Evolutionary conservation across 208 protist species (phyloP), one percentile per base, ranked within the genome.

Genomic region (Leishmania gerbilli): DNA sequence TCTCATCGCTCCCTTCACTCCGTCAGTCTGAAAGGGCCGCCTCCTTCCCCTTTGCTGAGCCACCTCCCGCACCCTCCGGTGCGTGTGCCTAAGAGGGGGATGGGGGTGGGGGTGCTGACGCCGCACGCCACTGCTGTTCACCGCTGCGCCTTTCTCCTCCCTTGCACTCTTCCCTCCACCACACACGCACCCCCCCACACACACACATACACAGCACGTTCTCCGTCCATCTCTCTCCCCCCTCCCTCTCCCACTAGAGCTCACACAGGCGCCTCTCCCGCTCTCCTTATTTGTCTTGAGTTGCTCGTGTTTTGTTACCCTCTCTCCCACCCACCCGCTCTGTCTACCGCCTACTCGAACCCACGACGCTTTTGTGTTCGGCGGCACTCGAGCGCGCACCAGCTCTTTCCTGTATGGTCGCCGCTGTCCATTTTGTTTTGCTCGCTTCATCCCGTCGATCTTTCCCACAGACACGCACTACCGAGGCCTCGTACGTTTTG

Each of bases 41-140:
- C 17, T 55, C 51, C 51, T 1, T 55, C 51, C 76, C 84, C 88
- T 69, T 87, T 91, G 88, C 79, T 92, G 71, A 42, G 40, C 40
- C 1, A 42, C 40, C 40, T 42, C 40, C 40, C 40, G 31, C 67
- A 19, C 75, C 37, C 71, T 27, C 19, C 40, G 1, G 27, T 45
- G 21, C 34, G 9, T 60, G 17, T 21, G 55, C 55, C 1, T 60
- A 27, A 6, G 55, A 55, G 13, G 51, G 51, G 51, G 51, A 37
- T 55, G 55, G 21, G 55, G 55, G 55, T 0, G 19, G 13, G 17
- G 21, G 21, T 21, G 55, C 24, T 27, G 55, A 5, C 21, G 24
- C 55, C 55, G 17, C 55, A 60, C 55, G 17, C 55, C 55, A 60
- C 55, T 58, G 55, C 55, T 60, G 21, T 27, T 60, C 55, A 60